These are phyloP conservation scores for Lantana camara DNA, from an alignment of 257 asterid genomes.

Conservation along the genomic window DNA sequence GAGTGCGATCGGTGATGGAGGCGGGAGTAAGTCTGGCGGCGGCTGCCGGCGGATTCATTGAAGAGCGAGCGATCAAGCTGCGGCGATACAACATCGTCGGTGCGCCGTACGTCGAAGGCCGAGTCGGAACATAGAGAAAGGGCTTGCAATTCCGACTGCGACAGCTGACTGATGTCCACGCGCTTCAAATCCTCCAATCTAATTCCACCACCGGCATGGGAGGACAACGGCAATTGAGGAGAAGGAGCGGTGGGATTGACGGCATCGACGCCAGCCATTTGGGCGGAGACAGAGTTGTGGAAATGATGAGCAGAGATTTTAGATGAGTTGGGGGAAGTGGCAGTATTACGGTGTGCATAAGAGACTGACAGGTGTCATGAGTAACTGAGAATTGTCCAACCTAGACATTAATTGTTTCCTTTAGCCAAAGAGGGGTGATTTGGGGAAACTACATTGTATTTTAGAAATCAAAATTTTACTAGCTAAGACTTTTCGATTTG, in stretches of 20 bases:
- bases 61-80: slow-evolving; percentile 71
- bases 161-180: slow-evolving; percentile 53
- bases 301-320: slow-evolving; percentile 2
- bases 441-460: not conserved
- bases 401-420: not conserved
- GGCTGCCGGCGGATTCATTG: slow-evolving; percentile 91
- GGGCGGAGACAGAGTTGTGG: slow-evolving; percentile 9
- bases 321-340: slow-evolving; percentile 10
- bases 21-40: slow-evolving; percentile 84
- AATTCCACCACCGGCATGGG: slow-evolving; percentile 34
- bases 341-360: not conserved
- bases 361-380: not conserved
- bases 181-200: slow-evolving; percentile 50
- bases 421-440: not conserved
- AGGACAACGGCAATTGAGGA: slow-evolving; percentile 30
- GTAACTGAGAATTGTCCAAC: no score
- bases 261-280: slow-evolving; percentile 54
- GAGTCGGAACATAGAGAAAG: slow-evolving; percentile 68
- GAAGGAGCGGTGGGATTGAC: slow-evolving; percentile 29
- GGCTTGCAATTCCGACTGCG: slow-evolving; percentile 83
- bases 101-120: slow-evolving; percentile 45
- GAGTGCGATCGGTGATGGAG: slow-evolving; percentile 75
- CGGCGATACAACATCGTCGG: slow-evolving; percentile 64
- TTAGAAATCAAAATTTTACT: no score
- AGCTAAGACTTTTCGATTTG: no score